phyloP scores from a whole-genome alignment of 441 rosid genomes.

The Bruguiera hainesii region DNA sequence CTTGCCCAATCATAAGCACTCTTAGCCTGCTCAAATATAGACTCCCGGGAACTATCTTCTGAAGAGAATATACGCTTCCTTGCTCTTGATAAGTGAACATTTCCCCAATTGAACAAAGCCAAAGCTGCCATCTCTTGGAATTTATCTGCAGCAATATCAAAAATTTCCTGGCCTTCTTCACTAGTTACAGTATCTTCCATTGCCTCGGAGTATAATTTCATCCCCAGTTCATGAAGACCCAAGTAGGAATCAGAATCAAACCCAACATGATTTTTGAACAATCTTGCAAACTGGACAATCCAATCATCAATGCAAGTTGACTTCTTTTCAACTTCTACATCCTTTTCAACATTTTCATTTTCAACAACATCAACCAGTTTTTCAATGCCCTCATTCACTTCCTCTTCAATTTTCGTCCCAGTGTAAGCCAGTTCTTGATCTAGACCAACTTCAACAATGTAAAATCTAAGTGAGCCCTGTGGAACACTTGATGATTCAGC shows the following conservation, averaged over 20 bases:
- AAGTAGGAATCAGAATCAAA: slow-evolving; percentile 88
- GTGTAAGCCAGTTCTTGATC: slow-evolving; percentile 79
- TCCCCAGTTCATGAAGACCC: slow-evolving; percentile 92
- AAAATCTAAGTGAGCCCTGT: slow-evolving; percentile 65
- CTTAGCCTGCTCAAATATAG: slow-evolving; percentile 49
- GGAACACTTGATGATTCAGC: slow-evolving; percentile 60
- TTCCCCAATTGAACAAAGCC: slow-evolving; percentile 96
- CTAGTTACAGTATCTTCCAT: slow-evolving; percentile 87
- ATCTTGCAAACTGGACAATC: slow-evolving; percentile 80
- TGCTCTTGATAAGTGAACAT: slow-evolving; percentile 90
- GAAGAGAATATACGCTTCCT: slow-evolving; percentile 64
- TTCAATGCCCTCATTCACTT: slow-evolving; percentile 26
- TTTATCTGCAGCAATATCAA: slow-evolving; percentile 75
- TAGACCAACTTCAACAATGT: slow-evolving; percentile 59
- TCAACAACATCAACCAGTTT: slow-evolving; percentile 33
- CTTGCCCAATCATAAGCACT: slow-evolving; percentile 67
- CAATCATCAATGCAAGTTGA: slow-evolving; percentile 64
- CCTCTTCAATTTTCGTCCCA: slow-evolving; percentile 34
- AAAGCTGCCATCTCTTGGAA: slow-evolving; percentile 99
- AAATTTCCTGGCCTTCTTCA: slow-evolving; percentile 84
- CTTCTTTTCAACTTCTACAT: slow-evolving; percentile 35
- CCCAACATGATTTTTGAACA: slow-evolving; percentile 92
- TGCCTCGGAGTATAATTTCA: slow-evolving; percentile 90
- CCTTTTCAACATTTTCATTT: slow-evolving; percentile 41
- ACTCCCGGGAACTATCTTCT: slow-evolving; percentile 66